phyloP scores from a whole-genome alignment of 2,329 filamentous ascomycete genomes.

The Dactylonectria macrodidyma region DNA sequence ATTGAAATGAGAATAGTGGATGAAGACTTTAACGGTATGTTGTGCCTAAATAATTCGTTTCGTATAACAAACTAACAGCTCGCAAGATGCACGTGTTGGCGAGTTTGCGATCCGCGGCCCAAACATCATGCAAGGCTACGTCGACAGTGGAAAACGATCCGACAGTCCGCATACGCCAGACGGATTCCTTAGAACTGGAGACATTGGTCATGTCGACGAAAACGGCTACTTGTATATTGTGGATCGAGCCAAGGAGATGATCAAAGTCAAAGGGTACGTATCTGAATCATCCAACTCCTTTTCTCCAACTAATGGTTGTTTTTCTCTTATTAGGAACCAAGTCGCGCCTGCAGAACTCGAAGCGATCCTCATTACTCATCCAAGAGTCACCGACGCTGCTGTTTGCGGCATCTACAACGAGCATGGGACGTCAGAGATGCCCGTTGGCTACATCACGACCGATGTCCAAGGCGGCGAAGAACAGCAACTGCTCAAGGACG shows the following conservation, averaged over 20 bases:
- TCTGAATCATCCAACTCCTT: accelerated
- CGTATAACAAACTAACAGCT: neutral
- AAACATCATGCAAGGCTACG: conserved; percentile 26
- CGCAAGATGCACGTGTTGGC: neutral
- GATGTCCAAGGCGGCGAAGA: neutral
- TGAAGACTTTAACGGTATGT: conserved; percentile 3
- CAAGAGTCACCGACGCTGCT: conserved; percentile 9
- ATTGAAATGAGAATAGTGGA: conserved; percentile 24
- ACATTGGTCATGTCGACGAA: conserved; percentile 23
- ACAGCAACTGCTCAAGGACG: conserved; percentile 6
- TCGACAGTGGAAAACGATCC: neutral
- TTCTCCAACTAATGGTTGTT: neutral
- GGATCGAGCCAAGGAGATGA: conserved; percentile 23
- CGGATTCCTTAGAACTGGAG: conserved; percentile 18
- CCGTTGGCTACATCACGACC: conserved; percentile 19
- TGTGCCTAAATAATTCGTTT: too few relatives aligned
- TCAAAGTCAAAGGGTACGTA: conserved; percentile 23
- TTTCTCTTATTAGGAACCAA: conserved; percentile 3
- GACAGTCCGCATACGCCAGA: conserved; percentile 5
- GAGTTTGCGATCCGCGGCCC: conserved; percentile 21
- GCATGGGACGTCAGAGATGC: conserved; percentile 16
- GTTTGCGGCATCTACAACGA: conserved; percentile 24
- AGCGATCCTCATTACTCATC: conserved; percentile 21
- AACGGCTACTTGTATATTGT: conserved; percentile 20
- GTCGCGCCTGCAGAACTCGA: conserved; percentile 26